These are phyloP conservation scores for Apiotrichum sp. DNA, from an alignment of 1,284 basidiomycete species.

Conservation along the genomic window DNA sequence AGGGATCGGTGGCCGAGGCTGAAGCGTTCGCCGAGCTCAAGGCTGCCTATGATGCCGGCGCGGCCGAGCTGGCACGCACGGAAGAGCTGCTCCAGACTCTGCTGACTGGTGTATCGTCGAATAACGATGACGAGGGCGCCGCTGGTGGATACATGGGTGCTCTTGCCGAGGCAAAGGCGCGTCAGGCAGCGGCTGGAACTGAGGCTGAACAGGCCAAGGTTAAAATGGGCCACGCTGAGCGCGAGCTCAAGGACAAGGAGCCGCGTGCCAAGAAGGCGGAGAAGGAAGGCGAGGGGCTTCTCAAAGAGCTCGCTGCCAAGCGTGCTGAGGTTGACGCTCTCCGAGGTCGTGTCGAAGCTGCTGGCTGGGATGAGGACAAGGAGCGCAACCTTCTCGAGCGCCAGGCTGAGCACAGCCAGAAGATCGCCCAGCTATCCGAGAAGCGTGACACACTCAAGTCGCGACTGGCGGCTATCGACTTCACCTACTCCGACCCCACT, in stretches of 20 bases:
- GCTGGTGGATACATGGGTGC: slow-evolving; percentile 91
- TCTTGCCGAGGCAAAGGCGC: slow-evolving; percentile 77
- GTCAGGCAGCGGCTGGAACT: slow-evolving; percentile 67
- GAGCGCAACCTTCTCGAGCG: slow-evolving; percentile 61
- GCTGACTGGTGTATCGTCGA: slow-evolving; percentile 78
- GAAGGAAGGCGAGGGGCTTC: slow-evolving; percentile 67
- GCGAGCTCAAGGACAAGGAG: slow-evolving; percentile 73
- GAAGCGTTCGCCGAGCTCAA: slow-evolving; percentile 51
- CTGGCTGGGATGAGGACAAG: slow-evolving; percentile 74
- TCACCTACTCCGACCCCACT: slow-evolving; percentile 72
- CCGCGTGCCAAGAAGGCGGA: slow-evolving; percentile 77
- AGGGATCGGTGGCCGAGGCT: slow-evolving; percentile 54
- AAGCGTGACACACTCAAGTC: slow-evolving; percentile 70
- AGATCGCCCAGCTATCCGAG: slow-evolving; percentile 60
- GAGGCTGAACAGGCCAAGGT: slow-evolving; percentile 80
- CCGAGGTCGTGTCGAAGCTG: slow-evolving; percentile 54
- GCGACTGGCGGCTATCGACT: slow-evolving; percentile 67
- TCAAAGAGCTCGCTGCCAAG: slow-evolving; percentile 61
- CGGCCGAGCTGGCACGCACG: slow-evolving; percentile 62
- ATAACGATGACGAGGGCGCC: slow-evolving; percentile 53
- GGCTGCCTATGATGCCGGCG: slow-evolving; percentile 58
- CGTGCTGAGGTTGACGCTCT: slow-evolving; percentile 59
- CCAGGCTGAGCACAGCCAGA: slow-evolving; percentile 56
- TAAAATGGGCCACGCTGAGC: slow-evolving; percentile 70
- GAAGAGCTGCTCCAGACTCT: slow-evolving; percentile 96